Evolutionary conservation across 1,284 basidiomycete genomes (phyloP).

Genomic region (Apiotrichum laibachii): DNA sequence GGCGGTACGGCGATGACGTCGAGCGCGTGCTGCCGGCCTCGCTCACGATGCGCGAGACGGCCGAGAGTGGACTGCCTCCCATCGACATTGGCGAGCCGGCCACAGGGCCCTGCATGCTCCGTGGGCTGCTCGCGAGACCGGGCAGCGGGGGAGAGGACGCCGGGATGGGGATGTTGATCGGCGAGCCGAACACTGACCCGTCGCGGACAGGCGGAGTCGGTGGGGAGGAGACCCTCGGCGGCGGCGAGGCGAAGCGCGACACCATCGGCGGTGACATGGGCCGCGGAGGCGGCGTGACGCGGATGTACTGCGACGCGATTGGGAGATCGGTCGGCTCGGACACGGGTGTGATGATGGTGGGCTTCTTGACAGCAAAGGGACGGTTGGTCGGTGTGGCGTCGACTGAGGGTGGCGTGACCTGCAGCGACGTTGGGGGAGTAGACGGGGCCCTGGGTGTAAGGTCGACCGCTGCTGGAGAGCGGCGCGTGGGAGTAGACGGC

Average conservation of each 20-base stretch:
- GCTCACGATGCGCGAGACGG: conserved; percentile 7
- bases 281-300: background rate
- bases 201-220: background rate
- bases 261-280: background rate
- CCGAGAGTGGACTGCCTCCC: background rate
- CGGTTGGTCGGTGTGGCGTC: background rate
- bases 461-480: background rate
- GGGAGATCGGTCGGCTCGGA: background rate
- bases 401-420: background rate
- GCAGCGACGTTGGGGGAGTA: background rate
- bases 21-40: conserved; percentile 8
- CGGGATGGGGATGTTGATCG: background rate
- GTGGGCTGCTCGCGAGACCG: background rate
- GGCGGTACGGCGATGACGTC: conserved; percentile 34
- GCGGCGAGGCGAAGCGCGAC: background rate
- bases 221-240: background rate
- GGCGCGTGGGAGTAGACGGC: background rate
- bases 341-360: background rate
- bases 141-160: background rate
- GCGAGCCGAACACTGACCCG: background rate
- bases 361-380: background rate
- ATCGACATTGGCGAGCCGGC: background rate
- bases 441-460: background rate
- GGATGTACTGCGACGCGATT: background rate
- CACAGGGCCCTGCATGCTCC: conserved; percentile 8